A percentile compares a stretch with the other conserved stretches of the same genome.
Evolutionary conservation across 257 asterid species (phyloP).

Genomic region (Fraxinus excelsior): DNA sequence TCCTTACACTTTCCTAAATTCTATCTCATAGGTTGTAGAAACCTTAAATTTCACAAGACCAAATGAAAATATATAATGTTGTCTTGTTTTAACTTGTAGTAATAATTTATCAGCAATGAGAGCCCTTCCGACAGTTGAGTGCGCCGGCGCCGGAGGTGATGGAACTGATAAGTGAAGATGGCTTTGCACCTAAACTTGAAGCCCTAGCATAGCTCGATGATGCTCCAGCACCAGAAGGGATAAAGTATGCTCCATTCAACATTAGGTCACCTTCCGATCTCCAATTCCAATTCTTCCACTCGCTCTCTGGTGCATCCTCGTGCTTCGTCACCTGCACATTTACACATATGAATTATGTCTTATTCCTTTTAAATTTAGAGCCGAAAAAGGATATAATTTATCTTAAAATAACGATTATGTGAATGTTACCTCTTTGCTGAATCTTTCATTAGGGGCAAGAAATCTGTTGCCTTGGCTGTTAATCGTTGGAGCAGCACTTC

Average conservation of each 20-base stretch:
- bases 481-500: constrained; percentile 16
- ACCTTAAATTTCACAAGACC: constrained; percentile 22
- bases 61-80: neutral
- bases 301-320: constrained; percentile 2
- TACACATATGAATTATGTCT: neutral
- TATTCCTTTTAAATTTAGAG: too few species aligned
- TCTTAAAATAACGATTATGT: neutral
- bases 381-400: too few species aligned
- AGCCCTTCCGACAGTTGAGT: constrained; percentile 37
- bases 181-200: constrained; percentile 49
- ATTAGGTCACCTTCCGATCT: constrained; percentile 15
- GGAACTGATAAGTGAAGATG: constrained; percentile 40
- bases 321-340: constrained; percentile 8
- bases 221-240: neutral
- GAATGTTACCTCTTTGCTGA: constrained; percentile 7
- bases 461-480: constrained; percentile 18
- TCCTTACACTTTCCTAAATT: constrained; percentile 20
- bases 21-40: constrained; percentile 11
- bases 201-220: constrained; percentile 46
- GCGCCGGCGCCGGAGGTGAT: constrained; percentile 39
- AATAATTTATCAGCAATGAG: constrained; percentile 35
- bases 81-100: neutral
- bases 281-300: constrained; percentile 13
- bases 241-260: constrained; percentile 6
- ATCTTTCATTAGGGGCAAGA: constrained; percentile 9